phyloP scores from a whole-genome alignment of 202 grass and related monocot species.

The Carex sylvatica region DNA sequence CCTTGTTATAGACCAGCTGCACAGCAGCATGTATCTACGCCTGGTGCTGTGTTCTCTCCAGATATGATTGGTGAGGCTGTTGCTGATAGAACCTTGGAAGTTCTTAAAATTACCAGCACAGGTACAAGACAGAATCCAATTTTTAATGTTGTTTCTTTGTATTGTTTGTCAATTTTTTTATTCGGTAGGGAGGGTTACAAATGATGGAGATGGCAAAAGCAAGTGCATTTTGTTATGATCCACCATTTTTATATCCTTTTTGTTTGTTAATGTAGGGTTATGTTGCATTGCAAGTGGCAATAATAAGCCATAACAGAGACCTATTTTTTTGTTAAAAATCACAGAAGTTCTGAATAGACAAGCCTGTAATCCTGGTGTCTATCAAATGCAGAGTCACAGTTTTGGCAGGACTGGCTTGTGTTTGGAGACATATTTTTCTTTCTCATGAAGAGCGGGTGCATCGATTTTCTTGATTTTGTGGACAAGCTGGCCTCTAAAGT shows the following conservation, averaged over 20 bases:
- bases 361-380: constrained; percentile 5
- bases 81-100: constrained; percentile 88
- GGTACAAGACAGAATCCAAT: constrained; percentile 30
- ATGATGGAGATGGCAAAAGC: background rate
- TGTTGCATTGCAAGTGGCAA: background rate
- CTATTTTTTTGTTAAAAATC: background rate
- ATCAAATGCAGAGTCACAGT: constrained; percentile 68
- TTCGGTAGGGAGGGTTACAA: background rate
- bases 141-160: background rate
- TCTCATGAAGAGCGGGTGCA: constrained; percentile 97
- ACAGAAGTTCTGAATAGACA: background rate
- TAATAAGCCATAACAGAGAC: background rate
- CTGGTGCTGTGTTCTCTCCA: constrained; percentile 93
- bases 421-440: constrained; percentile 99
- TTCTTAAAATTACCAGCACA: constrained; percentile 79
- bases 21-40: constrained; percentile 67
- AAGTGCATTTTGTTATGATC: background rate
- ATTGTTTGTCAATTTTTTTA: background rate
- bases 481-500: constrained; percentile 88
- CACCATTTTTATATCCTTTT: background rate
- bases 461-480: constrained; percentile 98
- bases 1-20: constrained; percentile 82
- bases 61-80: constrained; percentile 99
- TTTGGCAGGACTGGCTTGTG: constrained; percentile 97
- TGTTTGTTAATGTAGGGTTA: background rate